Evolutionary conservation across 148 eudicot species (phyloP), one percentile per base, ranked within the genome.

Genomic region (Rhododendron henanense): DNA sequence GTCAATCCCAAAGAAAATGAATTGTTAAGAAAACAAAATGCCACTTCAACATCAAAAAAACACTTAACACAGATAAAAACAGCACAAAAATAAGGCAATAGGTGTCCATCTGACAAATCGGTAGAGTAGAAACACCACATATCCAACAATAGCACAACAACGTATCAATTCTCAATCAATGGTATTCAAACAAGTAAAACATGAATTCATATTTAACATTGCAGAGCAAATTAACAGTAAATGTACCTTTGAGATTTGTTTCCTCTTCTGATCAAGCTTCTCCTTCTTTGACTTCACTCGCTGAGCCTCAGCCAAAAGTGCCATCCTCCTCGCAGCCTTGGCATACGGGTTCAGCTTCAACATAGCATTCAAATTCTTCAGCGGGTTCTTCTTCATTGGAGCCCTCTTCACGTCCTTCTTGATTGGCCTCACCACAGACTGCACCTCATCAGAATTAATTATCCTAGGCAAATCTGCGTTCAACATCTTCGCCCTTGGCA

Each of bases 401-500:
- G 96, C 96, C 89, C 97, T 91, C 93, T 89, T 93, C 15, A 88
- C 87, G 13, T 93, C 95, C 92, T 87, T 94, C 95, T 95, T 95
- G 25, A 89, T 93, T 0, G 98, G 98, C 84, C 91, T 92, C 16
- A 95, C 98, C 4, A 95, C 96, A 0, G 93, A 91, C 89, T 95
- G 98, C 33, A 95, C 92, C 91, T 95, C 96, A 92, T 94, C 98
- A 1, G 97, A 94, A 81, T 94, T 94, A 4, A 95, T 90, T 65
- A 95, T 94, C 91, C 98, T 93, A 67, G 98, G 92, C 57, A 95
- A 81, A 81, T 94, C 98, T 50, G 95, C 97, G 84, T 95, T 95
- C 71, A 86, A 84, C 98, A 95, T 95, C 92, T 95, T 95, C 0
- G 96, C 53, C 90, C 98, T 92, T 0, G 98, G 96, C 81, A 95